A percentile compares a stretch with the other conserved stretches of the same genome.
phyloP scores from a whole-genome alignment of 352 stramenopile species.

The Pythium folliculosum region DNA sequence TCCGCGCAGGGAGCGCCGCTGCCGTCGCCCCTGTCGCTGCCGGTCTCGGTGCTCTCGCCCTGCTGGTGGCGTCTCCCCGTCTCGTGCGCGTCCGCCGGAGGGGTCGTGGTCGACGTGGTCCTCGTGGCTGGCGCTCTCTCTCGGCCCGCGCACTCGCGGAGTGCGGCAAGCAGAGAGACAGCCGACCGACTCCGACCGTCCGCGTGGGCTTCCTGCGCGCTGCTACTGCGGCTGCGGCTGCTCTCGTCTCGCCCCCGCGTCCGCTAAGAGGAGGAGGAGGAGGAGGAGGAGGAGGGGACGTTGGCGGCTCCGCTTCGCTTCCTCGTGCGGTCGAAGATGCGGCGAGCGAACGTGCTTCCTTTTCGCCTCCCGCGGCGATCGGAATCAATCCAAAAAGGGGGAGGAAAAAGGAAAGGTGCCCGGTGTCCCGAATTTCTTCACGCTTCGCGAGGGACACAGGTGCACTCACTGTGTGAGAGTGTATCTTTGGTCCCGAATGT shows the following conservation, averaged over 20 bases:
- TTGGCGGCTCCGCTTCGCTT: background rate
- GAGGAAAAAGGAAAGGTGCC: constrained; percentile 21
- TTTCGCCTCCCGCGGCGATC: constrained; percentile 14
- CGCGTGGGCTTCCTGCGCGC: background rate
- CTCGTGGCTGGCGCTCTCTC: constrained; percentile 22
- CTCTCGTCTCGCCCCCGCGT: background rate
- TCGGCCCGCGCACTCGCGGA: constrained; percentile 22
- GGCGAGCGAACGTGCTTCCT: constrained; percentile 1
- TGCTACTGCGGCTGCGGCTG: background rate
- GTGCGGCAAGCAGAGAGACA: constrained; percentile 24
- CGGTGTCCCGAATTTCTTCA: constrained; percentile 25
- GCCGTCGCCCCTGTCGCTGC: constrained; percentile 9
- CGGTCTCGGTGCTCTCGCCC: constrained; percentile 2
- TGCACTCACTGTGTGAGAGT: background rate
- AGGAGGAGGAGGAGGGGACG: background rate
- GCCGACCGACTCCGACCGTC: background rate
- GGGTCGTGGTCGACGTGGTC: constrained; percentile 22
- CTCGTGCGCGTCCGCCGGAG: constrained; percentile 20
- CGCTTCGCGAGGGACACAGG: constrained; percentile 13
- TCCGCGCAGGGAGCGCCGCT: constrained; percentile 6
- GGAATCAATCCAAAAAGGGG: constrained; percentile 29
- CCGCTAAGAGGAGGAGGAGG: background rate
- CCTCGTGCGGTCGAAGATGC: background rate
- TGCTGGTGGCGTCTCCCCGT: constrained; percentile 11
- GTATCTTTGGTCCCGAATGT: constrained; percentile 32